These are phyloP conservation scores for Colletotrichum ledebouriae DNA, from an alignment of 2,329 filamentous ascomycete species.

Conservation along the genomic window DNA sequence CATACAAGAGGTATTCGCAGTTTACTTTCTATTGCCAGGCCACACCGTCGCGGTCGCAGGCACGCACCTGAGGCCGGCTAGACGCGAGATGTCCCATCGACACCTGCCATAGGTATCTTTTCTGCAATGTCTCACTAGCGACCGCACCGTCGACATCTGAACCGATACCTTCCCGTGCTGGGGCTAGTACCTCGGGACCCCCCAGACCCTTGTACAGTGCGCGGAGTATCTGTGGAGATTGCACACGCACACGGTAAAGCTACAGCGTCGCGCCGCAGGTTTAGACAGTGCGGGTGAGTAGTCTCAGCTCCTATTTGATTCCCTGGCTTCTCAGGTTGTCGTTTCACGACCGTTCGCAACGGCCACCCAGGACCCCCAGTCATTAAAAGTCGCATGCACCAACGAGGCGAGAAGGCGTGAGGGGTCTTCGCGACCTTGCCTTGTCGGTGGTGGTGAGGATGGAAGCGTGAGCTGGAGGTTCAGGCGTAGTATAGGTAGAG, in stretches of 20 bases:
- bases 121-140: slow-evolving; percentile 37
- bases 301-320: slow-evolving; percentile 35
- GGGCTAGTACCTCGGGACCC: slow-evolving; percentile 30
- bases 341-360: slow-evolving; percentile 42
- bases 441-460: slow-evolving; percentile 36
- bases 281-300: slow-evolving; percentile 21
- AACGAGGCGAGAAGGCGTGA: no score
- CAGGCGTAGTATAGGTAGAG: background rate
- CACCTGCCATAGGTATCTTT: slow-evolving; percentile 42
- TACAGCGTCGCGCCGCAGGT: accelerated
- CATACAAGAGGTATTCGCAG: slow-evolving; percentile 16
- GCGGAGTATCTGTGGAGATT: slow-evolving; percentile 13
- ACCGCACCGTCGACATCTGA: slow-evolving; percentile 1
- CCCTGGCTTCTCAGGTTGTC: slow-evolving; percentile 36
- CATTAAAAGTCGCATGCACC: slow-evolving; percentile 27
- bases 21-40: background rate
- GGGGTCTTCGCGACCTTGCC: slow-evolving; percentile 36
- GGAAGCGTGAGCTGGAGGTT: slow-evolving; percentile 6
- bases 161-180: slow-evolving; percentile 31
- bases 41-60: slow-evolving; percentile 17
- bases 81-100: slow-evolving; percentile 41
- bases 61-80: slow-evolving; percentile 31
- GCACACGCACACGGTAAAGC: background rate
- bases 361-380: slow-evolving; percentile 37
- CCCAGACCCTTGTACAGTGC: slow-evolving; percentile 38